Evolutionary conservation across 495 filamentous ascomycete species (phyloP).

Genomic region (Stereocaulon alpinum): DNA sequence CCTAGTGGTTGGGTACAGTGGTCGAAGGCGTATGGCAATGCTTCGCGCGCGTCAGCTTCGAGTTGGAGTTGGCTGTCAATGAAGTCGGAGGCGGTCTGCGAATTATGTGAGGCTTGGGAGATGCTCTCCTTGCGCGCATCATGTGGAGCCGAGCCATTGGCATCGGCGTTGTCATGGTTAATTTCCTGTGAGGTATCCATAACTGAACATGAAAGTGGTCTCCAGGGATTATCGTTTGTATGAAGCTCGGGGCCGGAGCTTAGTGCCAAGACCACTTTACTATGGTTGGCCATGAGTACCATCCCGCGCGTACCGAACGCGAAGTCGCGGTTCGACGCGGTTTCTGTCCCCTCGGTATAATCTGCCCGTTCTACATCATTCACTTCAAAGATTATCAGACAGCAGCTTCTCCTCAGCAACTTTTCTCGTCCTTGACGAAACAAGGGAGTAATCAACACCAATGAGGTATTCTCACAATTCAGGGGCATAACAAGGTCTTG

Average conservation of each 20-base stretch:
- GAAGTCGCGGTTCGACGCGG: conserved; percentile 6
- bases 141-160: background rate
- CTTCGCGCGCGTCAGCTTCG: conserved; percentile 89
- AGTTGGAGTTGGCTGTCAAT: conserved; percentile 82
- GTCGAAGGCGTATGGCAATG: conserved; percentile 89
- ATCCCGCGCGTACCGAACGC: conserved; percentile 2
- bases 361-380: background rate
- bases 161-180: background rate
- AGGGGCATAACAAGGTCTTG: background rate
- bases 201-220: background rate
- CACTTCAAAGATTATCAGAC: background rate
- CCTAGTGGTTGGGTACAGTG: conserved; percentile 83
- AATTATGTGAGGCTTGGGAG: conserved; percentile 35
- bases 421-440: background rate
- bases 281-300: background rate
- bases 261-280: conserved; percentile 4
- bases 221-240: background rate
- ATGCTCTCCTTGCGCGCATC: background rate
- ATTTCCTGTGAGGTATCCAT: conserved; percentile 7
- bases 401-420: background rate
- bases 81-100: conserved; percentile 88
- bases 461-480: conserved; percentile 27
- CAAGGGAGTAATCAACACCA: background rate
- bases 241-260: background rate
- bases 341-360: background rate